Evolutionary conservation across 1,284 basidiomycete genomes (phyloP).

Genomic region (Ceratobasidium sp.): DNA sequence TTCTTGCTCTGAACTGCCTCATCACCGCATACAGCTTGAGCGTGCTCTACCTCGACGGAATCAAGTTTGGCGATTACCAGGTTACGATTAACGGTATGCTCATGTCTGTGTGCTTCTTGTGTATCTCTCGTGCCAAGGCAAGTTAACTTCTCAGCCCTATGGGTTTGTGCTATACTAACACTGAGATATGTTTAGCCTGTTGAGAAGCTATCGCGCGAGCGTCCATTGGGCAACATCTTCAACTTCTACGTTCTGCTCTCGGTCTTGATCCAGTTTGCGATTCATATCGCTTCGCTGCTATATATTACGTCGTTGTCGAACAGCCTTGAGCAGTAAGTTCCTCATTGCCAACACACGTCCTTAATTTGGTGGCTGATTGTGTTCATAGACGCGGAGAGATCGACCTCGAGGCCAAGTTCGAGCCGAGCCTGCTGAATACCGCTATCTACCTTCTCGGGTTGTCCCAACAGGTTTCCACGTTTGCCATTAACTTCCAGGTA

Average conservation of each 20-base stretch:
- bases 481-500: conserved; percentile 95
- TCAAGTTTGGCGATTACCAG: conserved; percentile 98
- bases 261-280: conserved; percentile 88
- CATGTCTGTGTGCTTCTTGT: conserved; percentile 97
- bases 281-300: conserved; percentile 87
- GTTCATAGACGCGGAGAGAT: conserved; percentile 74
- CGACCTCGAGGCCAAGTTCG: conserved; percentile 94
- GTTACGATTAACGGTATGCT: conserved; percentile 93
- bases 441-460: conserved; percentile 93
- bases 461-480: conserved; percentile 95
- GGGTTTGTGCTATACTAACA: not conserved
- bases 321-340: conserved; percentile 75
- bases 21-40: conserved; percentile 96
- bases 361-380: not conserved
- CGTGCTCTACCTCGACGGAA: conserved; percentile 95
- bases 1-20: conserved; percentile 92
- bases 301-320: conserved; percentile 91
- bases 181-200: conserved; percentile 42
- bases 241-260: conserved; percentile 93
- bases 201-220: conserved; percentile 89
- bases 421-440: conserved; percentile 91
- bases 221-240: conserved; percentile 94
- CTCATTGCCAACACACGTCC: conserved; percentile 7
- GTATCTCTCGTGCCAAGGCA: conserved; percentile 95
- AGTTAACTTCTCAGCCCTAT: conserved; percentile 47